These are phyloP conservation scores for Microdochium bolleyi DNA, from an alignment of 2,329 filamentous ascomycete genomes.

Conservation along the genomic window DNA sequence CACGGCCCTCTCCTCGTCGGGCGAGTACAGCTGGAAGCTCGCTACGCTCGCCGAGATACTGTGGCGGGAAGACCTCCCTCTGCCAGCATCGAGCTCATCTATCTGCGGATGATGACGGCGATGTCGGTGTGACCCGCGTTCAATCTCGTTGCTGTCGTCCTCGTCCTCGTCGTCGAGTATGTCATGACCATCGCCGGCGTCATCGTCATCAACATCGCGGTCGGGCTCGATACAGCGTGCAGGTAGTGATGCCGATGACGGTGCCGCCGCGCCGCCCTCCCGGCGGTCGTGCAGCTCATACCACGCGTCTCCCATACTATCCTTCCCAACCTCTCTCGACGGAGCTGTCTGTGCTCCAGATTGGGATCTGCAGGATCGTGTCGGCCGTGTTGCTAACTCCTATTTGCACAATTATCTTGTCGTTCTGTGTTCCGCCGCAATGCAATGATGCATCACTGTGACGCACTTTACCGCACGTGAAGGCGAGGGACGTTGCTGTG, in stretches of 20 bases:
- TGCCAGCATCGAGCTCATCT: not conserved
- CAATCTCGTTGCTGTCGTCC: not conserved
- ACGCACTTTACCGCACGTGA: too few species aligned
- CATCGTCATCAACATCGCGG: not conserved
- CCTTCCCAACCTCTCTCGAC: not conserved
- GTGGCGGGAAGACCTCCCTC: not conserved
- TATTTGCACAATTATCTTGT: too few species aligned
- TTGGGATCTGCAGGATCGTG: too few species aligned
- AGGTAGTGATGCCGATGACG: not conserved
- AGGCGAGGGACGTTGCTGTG: too few species aligned
- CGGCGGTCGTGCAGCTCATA: not conserved
- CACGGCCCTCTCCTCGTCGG: slow-evolving; percentile 65
- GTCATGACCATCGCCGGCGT: not conserved
- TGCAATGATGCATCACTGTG: too few species aligned
- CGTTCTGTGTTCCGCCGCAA: too few species aligned
- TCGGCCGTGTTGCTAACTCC: too few species aligned
- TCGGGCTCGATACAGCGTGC: not conserved
- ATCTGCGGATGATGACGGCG: too few species aligned
- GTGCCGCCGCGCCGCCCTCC: not conserved
- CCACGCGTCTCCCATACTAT: not conserved
- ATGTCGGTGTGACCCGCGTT: too few species aligned
- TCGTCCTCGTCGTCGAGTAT: not conserved
- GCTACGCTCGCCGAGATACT: not conserved
- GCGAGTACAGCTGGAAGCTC: slow-evolving; percentile 27
- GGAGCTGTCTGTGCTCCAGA: not conserved